Percentiles rank a stretch among this genome's conserved stretches.
Conservation (phyloP, 805 yeast genomes). For the Starmerella sp. region DNA sequence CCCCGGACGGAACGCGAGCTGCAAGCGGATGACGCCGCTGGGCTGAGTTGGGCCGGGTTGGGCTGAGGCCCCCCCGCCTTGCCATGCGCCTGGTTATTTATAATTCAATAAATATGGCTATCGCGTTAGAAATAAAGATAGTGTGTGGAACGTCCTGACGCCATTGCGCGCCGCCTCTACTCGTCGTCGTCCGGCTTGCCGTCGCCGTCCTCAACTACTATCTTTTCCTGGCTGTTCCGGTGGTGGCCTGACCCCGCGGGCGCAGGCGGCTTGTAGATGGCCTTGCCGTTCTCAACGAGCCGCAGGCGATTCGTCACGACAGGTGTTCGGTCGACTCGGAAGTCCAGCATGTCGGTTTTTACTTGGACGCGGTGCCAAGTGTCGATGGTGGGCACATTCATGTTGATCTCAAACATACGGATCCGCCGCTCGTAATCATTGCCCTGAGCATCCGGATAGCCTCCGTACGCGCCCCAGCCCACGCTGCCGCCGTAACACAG, state of each 20-base stretch:
- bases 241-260: background rate
- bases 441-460: slow-evolving; percentile 37
- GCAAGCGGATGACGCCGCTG: no score
- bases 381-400: slow-evolving; percentile 35
- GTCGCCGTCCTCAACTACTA: background rate
- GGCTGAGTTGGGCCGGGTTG: no score
- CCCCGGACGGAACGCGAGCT: no score
- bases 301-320: slow-evolving; percentile 40
- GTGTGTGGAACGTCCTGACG: no score
- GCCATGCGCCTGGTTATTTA: no score
- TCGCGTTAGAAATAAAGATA: no score
- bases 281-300: slow-evolving; percentile 38
- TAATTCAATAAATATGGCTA: no score
- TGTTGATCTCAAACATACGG: slow-evolving; percentile 58
- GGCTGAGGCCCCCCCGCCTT: no score
- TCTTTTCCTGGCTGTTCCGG: background rate
- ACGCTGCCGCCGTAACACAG: slow-evolving; percentile 88
- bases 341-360: slow-evolving; percentile 33
- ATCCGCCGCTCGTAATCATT: slow-evolving; percentile 76
- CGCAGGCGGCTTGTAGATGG: background rate
- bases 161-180: background rate
- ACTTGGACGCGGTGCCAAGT: slow-evolving; percentile 69
- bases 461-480: slow-evolving; percentile 96
- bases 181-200: background rate
- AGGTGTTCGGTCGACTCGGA: slow-evolving; percentile 46